phyloP scores from a whole-genome alignment of 2,329 filamentous ascomycete genomes.

The Xylariaceae sp. region DNA sequence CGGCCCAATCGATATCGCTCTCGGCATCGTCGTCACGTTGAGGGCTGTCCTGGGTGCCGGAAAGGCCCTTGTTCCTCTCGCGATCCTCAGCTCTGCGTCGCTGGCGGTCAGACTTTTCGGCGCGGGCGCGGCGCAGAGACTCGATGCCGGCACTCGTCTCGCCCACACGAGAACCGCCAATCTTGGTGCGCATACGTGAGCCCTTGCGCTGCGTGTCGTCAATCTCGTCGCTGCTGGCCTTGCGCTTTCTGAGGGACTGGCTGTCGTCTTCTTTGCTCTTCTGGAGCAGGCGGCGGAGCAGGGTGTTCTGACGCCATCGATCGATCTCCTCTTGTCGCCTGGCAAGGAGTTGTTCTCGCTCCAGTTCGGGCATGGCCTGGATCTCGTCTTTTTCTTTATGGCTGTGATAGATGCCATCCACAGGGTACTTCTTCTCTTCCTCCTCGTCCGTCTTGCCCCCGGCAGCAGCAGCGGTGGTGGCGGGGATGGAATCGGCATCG shows the following conservation, averaged over 20 bases:
- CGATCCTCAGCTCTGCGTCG: slow-evolving; percentile 60
- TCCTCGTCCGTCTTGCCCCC: slow-evolving; percentile 36
- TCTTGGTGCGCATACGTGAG: slow-evolving; percentile 65
- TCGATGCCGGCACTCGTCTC: slow-evolving; percentile 73
- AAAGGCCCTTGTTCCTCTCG: slow-evolving; percentile 50
- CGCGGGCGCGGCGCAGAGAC: slow-evolving; percentile 55
- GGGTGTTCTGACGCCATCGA: slow-evolving; percentile 73
- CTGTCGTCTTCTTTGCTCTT: slow-evolving; percentile 58
- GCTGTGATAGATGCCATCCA: slow-evolving; percentile 81
- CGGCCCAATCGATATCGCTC: slow-evolving; percentile 76
- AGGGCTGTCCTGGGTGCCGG: slow-evolving; percentile 37
- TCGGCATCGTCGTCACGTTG: slow-evolving; percentile 63
- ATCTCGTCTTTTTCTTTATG: slow-evolving; percentile 73
- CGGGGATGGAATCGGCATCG: slow-evolving; percentile 64
- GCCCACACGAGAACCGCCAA: slow-evolving; percentile 62
- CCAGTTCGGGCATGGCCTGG: slow-evolving; percentile 81
- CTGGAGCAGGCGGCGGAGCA: slow-evolving; percentile 72
- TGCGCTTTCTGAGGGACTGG: slow-evolving; percentile 66
- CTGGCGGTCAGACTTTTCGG: slow-evolving; percentile 61
- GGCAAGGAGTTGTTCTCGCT: slow-evolving; percentile 85
- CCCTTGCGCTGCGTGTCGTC: slow-evolving; percentile 75
- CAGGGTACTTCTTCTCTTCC: slow-evolving; percentile 66
- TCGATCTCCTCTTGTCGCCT: slow-evolving; percentile 82
- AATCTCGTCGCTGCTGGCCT: slow-evolving; percentile 72
- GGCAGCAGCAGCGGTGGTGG: slow-evolving; percentile 34